phyloP scores from a whole-genome alignment of 768 basidiomycete genomes.

The Pisolithus sp. region DNA sequence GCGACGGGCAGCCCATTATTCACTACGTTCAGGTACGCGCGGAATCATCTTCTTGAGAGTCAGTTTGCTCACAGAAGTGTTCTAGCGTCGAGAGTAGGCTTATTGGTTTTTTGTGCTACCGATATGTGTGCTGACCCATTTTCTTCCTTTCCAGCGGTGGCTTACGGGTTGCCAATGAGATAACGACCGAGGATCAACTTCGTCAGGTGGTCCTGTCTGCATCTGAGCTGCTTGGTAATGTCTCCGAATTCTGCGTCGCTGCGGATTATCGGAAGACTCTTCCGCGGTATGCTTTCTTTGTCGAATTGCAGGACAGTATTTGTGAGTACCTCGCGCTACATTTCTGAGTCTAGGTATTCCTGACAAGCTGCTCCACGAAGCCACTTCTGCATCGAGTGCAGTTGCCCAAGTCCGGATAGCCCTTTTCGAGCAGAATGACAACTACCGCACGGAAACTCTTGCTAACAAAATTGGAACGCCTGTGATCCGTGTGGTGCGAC shows the following conservation, averaged over 20 bases:
- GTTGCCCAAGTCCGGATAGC: constrained; percentile 5
- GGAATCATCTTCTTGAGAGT: background rate
- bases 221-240: constrained; percentile 10
- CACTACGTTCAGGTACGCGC: constrained; percentile 18
- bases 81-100: constrained; percentile 19
- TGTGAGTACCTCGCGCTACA: constrained; percentile 2
- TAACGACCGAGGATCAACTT: constrained; percentile 18
- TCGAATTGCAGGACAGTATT: constrained; percentile 8
- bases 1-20: constrained; percentile 16
- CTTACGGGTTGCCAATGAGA: constrained; percentile 19
- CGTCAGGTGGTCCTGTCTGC: constrained; percentile 10
- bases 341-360: background rate
- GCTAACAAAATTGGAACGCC: constrained; percentile 7
- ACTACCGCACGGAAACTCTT: constrained; percentile 9
- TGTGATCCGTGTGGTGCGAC: constrained; percentile 11
- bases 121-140: background rate
- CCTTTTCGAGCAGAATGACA: constrained; percentile 12
- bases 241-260: constrained; percentile 18
- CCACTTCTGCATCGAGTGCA: background rate
- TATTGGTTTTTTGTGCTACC: background rate
- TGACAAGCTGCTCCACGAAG: background rate
- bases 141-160: constrained; percentile 1
- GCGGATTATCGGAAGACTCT: constrained; percentile 12
- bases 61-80: background rate
- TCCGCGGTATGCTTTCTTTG: constrained; percentile 16